Conservation (phyloP, 2,329 filamentous ascomycete genomes). For the Canariomyces notabilis region DNA sequence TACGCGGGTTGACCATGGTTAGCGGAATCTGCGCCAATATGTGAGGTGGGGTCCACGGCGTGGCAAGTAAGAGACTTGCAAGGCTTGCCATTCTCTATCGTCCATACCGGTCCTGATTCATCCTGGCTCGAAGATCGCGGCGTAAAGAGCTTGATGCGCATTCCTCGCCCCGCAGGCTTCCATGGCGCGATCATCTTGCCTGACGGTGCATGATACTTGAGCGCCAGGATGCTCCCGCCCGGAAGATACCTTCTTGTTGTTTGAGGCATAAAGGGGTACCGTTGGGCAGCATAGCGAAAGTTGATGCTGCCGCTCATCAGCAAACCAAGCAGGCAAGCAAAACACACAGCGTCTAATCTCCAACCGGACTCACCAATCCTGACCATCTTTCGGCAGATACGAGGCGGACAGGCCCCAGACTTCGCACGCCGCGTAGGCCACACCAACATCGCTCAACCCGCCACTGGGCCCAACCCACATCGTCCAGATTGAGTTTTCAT, state of each 20-base stretch:
- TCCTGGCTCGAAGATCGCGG: background rate
- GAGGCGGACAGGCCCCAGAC: conserved; percentile 34
- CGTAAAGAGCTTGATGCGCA: conserved; percentile 15
- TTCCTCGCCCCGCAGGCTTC: background rate
- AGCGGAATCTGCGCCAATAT: too few species aligned
- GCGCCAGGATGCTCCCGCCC: conserved; percentile 35
- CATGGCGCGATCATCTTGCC: conserved; percentile 23
- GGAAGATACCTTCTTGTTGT: background rate
- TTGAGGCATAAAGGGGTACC: conserved; percentile 1
- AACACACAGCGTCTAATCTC: too few species aligned
- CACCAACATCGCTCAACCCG: conserved; percentile 21
- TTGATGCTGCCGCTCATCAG: conserved; percentile 13
- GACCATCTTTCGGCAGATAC: conserved; percentile 40
- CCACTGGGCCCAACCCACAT: conserved; percentile 18
- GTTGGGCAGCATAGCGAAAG: conserved; percentile 2
- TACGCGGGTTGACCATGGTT: too few species aligned
- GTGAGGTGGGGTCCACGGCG: background rate
- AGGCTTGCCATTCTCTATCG: background rate
- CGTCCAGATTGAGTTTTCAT: background rate
- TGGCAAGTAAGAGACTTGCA: background rate
- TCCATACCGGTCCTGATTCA: background rate
- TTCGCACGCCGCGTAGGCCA: conserved; percentile 30
- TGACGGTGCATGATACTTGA: conserved; percentile 42
- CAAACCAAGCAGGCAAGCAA: background rate
- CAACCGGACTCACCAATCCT: conserved; percentile 34